These are phyloP conservation scores for Trichoderma atrobrunneum DNA, from an alignment of 2,329 filamentous ascomycete genomes.

Conservation along the genomic window DNA sequence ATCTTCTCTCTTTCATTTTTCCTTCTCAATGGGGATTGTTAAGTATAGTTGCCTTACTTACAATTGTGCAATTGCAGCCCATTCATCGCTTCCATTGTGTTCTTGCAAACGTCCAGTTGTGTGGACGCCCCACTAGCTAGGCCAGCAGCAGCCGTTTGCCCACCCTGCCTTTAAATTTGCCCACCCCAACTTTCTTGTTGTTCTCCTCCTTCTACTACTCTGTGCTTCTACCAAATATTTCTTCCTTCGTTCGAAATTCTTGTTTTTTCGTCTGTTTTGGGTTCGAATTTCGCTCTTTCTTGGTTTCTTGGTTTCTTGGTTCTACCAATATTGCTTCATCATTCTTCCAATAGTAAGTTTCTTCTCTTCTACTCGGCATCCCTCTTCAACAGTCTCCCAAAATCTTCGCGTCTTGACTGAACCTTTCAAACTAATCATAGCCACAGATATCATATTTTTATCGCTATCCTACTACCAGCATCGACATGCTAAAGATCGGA, in stretches of 20 bases:
- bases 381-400: neutral
- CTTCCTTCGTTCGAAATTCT: neutral
- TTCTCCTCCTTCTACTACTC: neutral
- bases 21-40: no score
- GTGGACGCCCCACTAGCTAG: no score
- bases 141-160: no score
- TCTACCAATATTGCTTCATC: neutral
- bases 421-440: neutral
- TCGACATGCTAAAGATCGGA: neutral
- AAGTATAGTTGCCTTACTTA: fast-evolving
- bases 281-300: no score
- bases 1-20: no score
- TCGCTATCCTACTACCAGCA: neutral
- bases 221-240: neutral
- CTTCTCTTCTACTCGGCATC: neutral
- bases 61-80: no score
- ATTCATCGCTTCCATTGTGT: no score
- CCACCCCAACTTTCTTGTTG: neutral
- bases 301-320: neutral
- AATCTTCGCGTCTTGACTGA: neutral
- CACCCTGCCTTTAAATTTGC: no score
- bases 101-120: no score
- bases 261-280: no score
- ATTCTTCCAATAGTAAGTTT: neutral
- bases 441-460: neutral